Conservation (phyloP, 2,329 filamentous ascomycete genomes). For the Leptographium wingfieldii region DNA sequence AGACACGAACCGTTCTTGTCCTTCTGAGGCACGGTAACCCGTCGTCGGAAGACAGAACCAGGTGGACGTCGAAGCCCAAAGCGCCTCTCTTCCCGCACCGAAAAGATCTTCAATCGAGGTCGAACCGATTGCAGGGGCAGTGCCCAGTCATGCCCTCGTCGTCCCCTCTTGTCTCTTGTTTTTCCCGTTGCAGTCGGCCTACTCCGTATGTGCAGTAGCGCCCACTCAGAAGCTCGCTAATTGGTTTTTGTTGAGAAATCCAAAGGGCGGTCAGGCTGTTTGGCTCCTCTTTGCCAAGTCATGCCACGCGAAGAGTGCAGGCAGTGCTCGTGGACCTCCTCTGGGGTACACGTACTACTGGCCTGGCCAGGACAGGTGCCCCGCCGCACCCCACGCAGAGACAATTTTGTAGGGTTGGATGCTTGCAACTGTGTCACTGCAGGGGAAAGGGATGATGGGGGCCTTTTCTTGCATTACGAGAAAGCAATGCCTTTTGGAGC, state of each 20-base stretch:
- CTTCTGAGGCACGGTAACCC: too few species aligned
- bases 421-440: background rate
- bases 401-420: background rate
- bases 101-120: background rate
- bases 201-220: background rate
- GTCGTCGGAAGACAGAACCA: too few species aligned
- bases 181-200: background rate
- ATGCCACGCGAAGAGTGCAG: background rate
- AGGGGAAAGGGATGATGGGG: background rate
- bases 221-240: background rate
- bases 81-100: background rate
- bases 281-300: background rate
- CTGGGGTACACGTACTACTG: background rate
- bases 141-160: background rate
- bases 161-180: background rate
- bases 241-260: background rate
- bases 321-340: background rate
- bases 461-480: background rate
- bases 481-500: background rate
- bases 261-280: background rate
- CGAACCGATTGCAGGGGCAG: background rate
- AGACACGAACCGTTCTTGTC: too few species aligned
- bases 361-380: background rate
- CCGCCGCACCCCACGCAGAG: background rate
- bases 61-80: background rate